Percentiles rank a stretch among this genome's conserved stretches.
Conservation (phyloP, 2,329 filamentous ascomycete genomes). For the Balansia obtecta region DNA sequence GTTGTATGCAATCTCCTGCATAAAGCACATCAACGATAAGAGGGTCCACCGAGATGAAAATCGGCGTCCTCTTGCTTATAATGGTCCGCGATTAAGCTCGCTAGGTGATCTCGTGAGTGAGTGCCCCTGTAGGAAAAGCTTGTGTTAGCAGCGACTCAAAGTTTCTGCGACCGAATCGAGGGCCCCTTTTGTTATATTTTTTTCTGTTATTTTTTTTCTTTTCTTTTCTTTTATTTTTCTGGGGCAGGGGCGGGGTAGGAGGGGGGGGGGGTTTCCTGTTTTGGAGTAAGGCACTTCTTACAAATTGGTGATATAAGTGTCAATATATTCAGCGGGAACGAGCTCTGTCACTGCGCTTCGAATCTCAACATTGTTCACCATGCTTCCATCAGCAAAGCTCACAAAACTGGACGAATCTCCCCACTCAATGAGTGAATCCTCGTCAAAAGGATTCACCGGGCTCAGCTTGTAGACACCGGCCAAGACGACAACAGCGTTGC, state of each 20-base stretch:
- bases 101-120: constrained; percentile 60
- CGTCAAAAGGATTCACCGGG: constrained; percentile 76
- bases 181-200: not conserved
- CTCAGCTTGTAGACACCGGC: constrained; percentile 90
- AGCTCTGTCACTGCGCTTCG: constrained; percentile 74
- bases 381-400: constrained; percentile 63
- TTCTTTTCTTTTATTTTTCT: no score
- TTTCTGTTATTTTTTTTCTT: no score
- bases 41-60: constrained; percentile 35
- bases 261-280: no score
- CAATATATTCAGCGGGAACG: constrained; percentile 61
- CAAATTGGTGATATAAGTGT: constrained; percentile 74
- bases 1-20: not conserved
- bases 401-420: constrained; percentile 69
- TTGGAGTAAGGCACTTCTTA: constrained; percentile 20
- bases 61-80: constrained; percentile 63
- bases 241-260: no score
- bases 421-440: constrained; percentile 73
- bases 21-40: constrained; percentile 10
- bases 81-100: constrained; percentile 61
- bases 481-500: constrained; percentile 77
- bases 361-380: constrained; percentile 68
- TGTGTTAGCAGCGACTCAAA: not conserved
- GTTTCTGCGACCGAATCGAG: not conserved
- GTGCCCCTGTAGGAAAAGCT: constrained; percentile 36